phyloP scores from a whole-genome alignment of 2,329 filamentous ascomycete species.

The Aspergillus phoenicis region DNA sequence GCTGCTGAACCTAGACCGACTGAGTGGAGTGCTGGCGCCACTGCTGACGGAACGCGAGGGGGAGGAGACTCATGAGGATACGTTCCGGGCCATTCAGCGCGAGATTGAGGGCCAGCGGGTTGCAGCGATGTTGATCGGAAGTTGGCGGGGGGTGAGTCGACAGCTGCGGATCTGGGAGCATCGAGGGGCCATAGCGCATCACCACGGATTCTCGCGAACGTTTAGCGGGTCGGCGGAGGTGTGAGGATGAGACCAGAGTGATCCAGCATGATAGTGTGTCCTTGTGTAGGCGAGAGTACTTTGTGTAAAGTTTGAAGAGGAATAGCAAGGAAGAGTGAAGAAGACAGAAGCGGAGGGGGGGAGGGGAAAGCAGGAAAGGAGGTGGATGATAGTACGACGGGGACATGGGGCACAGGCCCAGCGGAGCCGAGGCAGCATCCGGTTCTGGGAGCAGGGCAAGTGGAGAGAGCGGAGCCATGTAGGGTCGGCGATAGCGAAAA shows the following conservation, averaged over 20 bases:
- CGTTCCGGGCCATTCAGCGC: conserved; percentile 22
- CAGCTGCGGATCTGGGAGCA: conserved; percentile 36
- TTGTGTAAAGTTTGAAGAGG: too few species aligned
- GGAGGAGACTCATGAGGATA: conserved; percentile 14
- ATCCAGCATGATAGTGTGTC: background rate
- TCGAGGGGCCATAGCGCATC: conserved; percentile 3
- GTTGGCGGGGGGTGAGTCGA: conserved; percentile 40
- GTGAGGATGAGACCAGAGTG: background rate
- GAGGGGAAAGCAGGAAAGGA: background rate
- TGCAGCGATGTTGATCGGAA: conserved; percentile 35
- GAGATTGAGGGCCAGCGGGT: conserved; percentile 35
- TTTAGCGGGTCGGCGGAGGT: background rate
- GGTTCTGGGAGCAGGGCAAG: too few species aligned
- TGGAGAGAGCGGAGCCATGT: too few species aligned
- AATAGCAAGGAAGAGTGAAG: background rate
- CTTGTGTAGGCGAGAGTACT: too few species aligned
- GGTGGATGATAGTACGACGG: background rate
- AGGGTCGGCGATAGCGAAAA: too few species aligned
- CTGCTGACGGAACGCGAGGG: conserved; percentile 30
- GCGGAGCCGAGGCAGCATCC: too few species aligned
- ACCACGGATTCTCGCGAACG: background rate
- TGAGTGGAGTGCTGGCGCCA: conserved; percentile 38
- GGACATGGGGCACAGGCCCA: background rate
- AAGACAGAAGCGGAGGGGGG: background rate
- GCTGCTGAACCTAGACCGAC: conserved; percentile 28